phyloP scores from a whole-genome alignment of 2,329 filamentous ascomycete genomes.

The Elsinoe perseae region DNA sequence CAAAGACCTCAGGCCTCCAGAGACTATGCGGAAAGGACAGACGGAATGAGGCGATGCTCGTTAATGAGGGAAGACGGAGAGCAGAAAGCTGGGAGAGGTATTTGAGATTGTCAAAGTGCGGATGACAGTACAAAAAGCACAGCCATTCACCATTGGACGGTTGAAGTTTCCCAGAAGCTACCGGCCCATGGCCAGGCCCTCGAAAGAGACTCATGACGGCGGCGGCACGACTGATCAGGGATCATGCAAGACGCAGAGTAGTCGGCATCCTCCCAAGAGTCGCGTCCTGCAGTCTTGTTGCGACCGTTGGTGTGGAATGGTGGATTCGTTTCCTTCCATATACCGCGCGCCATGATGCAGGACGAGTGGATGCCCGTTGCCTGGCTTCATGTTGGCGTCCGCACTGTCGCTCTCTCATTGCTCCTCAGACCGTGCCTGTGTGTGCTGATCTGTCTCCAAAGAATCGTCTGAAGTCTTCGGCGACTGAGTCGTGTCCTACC shows the following conservation, averaged over 20 bases:
- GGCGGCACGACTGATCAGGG: slow-evolving; percentile 5
- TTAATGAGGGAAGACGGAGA: background rate
- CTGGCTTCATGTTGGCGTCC: slow-evolving; percentile 1
- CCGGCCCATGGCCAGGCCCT: slow-evolving; percentile 2
- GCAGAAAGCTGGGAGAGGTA: background rate
- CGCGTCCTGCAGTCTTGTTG: slow-evolving; percentile 1
- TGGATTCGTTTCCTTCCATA: slow-evolving; percentile 8
- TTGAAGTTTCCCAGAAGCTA: slow-evolving; percentile 3
- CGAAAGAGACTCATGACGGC: background rate
- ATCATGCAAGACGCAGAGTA: background rate
- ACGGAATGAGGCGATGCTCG: background rate
- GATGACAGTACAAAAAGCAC: slow-evolving; percentile 7
- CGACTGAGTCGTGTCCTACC: slow-evolving; percentile 5
- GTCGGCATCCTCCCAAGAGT: background rate
- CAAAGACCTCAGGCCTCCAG: background rate
- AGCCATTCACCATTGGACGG: slow-evolving; percentile 2
- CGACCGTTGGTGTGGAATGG: slow-evolving; percentile 1
- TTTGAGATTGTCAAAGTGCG: slow-evolving; percentile 5
- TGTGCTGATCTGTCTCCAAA: background rate
- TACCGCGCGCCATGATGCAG: background rate
- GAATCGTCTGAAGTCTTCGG: background rate
- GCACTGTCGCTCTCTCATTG: background rate
- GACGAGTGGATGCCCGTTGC: slow-evolving; percentile 6
- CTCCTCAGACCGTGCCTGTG: background rate
- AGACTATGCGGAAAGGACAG: background rate